phyloP scores from a whole-genome alignment of 345 rosid genomes.

The Eucalyptus virginea region DNA sequence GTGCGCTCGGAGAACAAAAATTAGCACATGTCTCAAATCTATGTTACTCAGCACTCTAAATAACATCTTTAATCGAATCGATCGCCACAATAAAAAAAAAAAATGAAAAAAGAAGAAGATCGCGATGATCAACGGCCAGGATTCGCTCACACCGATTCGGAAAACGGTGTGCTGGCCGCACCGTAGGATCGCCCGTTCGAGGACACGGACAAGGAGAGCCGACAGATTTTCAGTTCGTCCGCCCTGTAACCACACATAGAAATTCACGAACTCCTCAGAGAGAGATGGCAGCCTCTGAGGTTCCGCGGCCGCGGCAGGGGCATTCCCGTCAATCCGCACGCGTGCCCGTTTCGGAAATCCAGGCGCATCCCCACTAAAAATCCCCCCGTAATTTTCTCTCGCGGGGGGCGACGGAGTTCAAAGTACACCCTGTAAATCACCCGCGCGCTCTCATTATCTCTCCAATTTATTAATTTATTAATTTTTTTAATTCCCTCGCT shows the following conservation, averaged over 20 bases:
- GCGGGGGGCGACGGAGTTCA: not conserved
- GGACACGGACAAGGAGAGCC: not conserved
- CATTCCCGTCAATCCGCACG: not conserved
- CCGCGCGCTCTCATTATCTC: not conserved
- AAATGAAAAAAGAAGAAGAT: not conserved
- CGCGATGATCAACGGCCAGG: not conserved
- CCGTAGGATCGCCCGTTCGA: not conserved
- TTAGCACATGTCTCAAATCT: not conserved
- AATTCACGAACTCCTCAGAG: not conserved
- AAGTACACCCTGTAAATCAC: conserved; percentile 10
- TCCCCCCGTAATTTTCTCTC: conserved; percentile 3
- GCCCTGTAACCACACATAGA: not conserved
- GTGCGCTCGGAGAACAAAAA: not conserved
- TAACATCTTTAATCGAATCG: not conserved
- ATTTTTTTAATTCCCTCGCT: not conserved
- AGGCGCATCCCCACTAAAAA: conserved; percentile 9
- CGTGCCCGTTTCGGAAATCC: conserved; percentile 6
- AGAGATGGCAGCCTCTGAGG: not conserved
- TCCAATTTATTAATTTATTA: not conserved
- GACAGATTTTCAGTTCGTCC: not conserved
- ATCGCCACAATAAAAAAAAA: not conserved
- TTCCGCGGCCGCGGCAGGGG: not conserved
- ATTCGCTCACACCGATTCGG: not conserved
- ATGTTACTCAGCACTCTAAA: too few species aligned
- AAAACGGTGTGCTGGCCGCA: not conserved